A percentile compares a stretch with the other conserved stretches of the same genome.
Evolutionary conservation across 208 protist species (phyloP).

Genomic region (Lotmaria passim): DNA sequence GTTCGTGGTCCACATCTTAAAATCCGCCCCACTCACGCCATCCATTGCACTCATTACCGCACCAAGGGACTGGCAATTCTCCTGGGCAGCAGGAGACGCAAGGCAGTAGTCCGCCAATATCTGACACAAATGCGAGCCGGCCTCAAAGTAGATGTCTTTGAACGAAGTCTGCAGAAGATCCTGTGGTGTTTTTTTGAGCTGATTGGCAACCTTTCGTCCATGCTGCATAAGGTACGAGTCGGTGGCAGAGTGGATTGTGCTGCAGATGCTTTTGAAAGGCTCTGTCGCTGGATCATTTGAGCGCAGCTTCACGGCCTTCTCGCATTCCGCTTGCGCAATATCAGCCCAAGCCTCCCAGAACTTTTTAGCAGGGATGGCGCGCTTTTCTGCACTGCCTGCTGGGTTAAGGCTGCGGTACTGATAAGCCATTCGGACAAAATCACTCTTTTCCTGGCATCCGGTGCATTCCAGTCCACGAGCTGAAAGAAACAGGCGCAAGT

Average conservation of each 20-base stretch:
- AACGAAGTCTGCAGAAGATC: slow-evolving; percentile 86
- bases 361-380: slow-evolving; percentile 60
- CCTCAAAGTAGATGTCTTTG: slow-evolving; percentile 84
- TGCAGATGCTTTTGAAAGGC: slow-evolving; percentile 60
- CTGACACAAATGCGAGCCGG: slow-evolving; percentile 60
- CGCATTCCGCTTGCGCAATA: slow-evolving; percentile 53
- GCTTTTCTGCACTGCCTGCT: slow-evolving; percentile 53
- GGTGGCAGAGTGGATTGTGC: slow-evolving; percentile 48
- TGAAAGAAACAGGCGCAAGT: slow-evolving; percentile 79
- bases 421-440: slow-evolving; percentile 86
- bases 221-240: slow-evolving; percentile 88
- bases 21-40: slow-evolving; percentile 42
- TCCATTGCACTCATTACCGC: slow-evolving; percentile 58
- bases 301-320: slow-evolving; percentile 47
- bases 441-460: slow-evolving; percentile 87
- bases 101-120: slow-evolving; percentile 69
- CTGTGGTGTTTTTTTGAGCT: slow-evolving; percentile 75
- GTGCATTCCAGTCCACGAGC: slow-evolving; percentile 75
- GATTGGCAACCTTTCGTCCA: slow-evolving; percentile 67
- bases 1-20: slow-evolving; percentile 82
- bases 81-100: slow-evolving; percentile 52
- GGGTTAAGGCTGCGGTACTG: slow-evolving; percentile 71
- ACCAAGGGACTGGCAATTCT: slow-evolving; percentile 58
- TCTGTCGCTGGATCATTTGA: slow-evolving; percentile 47
- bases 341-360: slow-evolving; percentile 85